Evolutionary conservation across 2,329 filamentous ascomycete species (phyloP), one percentile per base, ranked within the genome.

Genomic region (Alternaria brassicicola): DNA sequence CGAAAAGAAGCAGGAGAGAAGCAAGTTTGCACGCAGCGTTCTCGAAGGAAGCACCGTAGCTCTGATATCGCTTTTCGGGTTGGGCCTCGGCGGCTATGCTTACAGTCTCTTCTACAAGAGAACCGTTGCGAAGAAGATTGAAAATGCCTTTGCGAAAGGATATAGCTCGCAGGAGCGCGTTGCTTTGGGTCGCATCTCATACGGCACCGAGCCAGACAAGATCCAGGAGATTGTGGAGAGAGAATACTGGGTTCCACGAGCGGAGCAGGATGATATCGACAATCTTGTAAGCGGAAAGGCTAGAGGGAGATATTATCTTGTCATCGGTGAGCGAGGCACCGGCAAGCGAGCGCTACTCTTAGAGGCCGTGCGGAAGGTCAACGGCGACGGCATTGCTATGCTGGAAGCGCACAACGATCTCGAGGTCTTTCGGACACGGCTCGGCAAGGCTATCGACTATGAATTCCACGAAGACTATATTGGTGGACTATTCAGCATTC

Each of bases 391-490:
- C 13, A 88, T 94, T 45, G 90, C 93, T 64, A 96, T 98, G 92
- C 91, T 98, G 66, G 95, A 99, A 78, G 93, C 94, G 1, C 95
- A 98, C 76, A 89, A 92, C 6, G 93, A 98, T 76, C 84, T 94
- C 1, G 95, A 99, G 71, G 96, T 99, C 55, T 96, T 99, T 75
- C 89, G 95, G 7, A 89, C 97, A 38, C 86, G 95, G 6, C 85
- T 99, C 3, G 94, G 95, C 30, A 98, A 97, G 76, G 91, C 93
- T 0, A 84, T 98, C 46, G 93, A 99, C 76, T 99, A 93, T 74
- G 95, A 99, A 75, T 99, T 90, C 69, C 92, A 98, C 72, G 94
- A 98, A 80, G 95, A 99, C 78, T 97, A 96, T 72, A 97, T 99
- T 58, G 95, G 95, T 47, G 91, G 90, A 5, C 89, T 98, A 64